Percentiles rank a stretch among this genome's conserved stretches.
Evolutionary conservation across 441 rosid genomes (phyloP).

Genomic region (Raphanus hybrid): DNA sequence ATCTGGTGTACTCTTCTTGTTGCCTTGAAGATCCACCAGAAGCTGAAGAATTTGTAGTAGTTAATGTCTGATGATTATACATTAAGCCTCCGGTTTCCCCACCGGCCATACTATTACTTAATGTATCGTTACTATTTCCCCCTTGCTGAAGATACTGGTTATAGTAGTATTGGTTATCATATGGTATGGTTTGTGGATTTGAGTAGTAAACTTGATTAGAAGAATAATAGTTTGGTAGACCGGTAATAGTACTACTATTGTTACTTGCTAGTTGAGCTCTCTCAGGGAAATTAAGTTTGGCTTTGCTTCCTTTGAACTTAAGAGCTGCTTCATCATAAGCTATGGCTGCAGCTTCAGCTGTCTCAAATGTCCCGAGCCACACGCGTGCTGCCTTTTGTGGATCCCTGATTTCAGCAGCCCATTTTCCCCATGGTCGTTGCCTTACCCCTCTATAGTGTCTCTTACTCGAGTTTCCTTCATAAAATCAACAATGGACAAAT

Average conservation of each 20-base stretch:
- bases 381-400: constrained; percentile 89
- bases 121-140: constrained; percentile 28
- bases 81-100: constrained; percentile 32
- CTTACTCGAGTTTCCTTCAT: constrained; percentile 55
- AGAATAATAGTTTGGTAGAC: constrained; percentile 33
- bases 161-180: constrained; percentile 35
- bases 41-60: constrained; percentile 37
- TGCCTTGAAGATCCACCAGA: constrained; percentile 42
- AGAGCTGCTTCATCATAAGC: constrained; percentile 95
- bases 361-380: constrained; percentile 91
- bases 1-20: constrained; percentile 35
- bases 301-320: constrained; percentile 91
- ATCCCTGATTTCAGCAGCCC: constrained; percentile 88
- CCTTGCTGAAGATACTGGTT: constrained; percentile 40
- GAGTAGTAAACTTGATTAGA: constrained; percentile 40
- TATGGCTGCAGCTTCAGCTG: constrained; percentile 85
- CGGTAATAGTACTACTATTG: constrained; percentile 22
- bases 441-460: constrained; percentile 89
- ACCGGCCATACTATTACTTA: constrained; percentile 25
- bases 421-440: constrained; percentile 94
- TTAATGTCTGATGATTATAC: constrained; percentile 26
- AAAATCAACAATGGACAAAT: neutral
- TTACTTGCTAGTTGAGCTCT: constrained; percentile 60
- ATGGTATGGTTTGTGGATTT: constrained; percentile 31
- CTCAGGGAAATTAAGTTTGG: constrained; percentile 93